Conservation (phyloP, 208 protist genomes). For the Entamoeba invadens region DNA sequence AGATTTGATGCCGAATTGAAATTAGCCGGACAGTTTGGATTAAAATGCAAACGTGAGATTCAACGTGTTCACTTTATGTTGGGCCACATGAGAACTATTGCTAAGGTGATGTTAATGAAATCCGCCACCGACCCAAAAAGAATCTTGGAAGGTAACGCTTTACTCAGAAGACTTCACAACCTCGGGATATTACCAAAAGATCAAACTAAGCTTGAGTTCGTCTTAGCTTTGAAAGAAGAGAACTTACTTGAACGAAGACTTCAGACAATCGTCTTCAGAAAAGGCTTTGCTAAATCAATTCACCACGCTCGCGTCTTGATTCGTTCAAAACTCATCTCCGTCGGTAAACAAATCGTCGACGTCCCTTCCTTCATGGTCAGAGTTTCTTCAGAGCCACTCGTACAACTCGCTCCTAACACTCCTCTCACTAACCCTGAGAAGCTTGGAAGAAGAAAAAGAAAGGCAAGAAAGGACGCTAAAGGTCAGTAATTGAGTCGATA, state of each 20-base stretch:
- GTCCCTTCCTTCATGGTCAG: conserved; percentile 96
- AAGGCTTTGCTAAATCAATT: conserved; percentile 90
- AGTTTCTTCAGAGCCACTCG: conserved; percentile 63
- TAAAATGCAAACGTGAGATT: conserved; percentile 62
- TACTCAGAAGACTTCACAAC: conserved; percentile 85
- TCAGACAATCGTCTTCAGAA: conserved; percentile 95
- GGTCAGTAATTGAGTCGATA: no score
- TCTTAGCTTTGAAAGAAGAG: conserved; percentile 88
- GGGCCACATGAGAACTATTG: conserved; percentile 90
- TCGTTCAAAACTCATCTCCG: conserved; percentile 95
- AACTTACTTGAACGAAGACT: conserved; percentile 98
- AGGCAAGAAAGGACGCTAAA: background rate
- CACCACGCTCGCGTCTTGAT: conserved; percentile 98
- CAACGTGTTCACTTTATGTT: conserved; percentile 91
- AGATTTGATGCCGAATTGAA: conserved; percentile 97
- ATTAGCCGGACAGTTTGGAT: conserved; percentile 47
- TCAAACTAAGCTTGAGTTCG: conserved; percentile 98
- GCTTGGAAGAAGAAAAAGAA: background rate
- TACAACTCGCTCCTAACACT: background rate
- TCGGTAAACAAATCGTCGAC: conserved; percentile 97
- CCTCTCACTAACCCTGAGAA: background rate
- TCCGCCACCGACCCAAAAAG: conserved; percentile 78
- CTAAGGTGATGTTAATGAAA: conserved; percentile 92
- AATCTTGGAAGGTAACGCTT: conserved; percentile 89
- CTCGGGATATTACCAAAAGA: conserved; percentile 89